Conservation (phyloP, 225 moss, liverwort and hornwort genomes). For the Marchantia polymorpha region DNA sequence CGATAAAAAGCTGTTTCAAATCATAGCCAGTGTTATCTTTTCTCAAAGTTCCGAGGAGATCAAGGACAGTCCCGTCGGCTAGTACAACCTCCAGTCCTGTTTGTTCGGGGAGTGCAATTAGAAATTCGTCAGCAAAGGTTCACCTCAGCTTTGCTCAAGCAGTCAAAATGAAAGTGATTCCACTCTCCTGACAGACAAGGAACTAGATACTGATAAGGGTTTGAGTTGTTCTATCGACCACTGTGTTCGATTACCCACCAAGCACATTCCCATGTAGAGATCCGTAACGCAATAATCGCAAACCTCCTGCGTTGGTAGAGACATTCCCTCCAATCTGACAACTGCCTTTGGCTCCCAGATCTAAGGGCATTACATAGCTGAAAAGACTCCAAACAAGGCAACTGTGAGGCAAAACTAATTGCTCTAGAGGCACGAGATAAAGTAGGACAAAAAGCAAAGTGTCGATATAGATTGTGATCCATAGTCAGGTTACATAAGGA, state of each 20-base stretch:
- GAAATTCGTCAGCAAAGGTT: neutral
- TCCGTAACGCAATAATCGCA: slow-evolving; percentile 89
- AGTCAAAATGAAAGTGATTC: neutral
- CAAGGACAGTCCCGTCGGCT: slow-evolving; percentile 79
- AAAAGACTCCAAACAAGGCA: slow-evolving; percentile 11
- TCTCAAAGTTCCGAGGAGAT: slow-evolving; percentile 68
- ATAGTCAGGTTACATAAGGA: neutral
- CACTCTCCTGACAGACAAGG: neutral
- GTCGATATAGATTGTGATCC: neutral
- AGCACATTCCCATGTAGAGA: slow-evolving; percentile 94
- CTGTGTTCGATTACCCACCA: slow-evolving; percentile 37
- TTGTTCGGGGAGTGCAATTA: neutral
- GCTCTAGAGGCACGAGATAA: neutral
- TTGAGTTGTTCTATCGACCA: neutral
- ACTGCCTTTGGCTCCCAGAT: slow-evolving; percentile 98
- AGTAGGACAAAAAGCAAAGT: neutral
- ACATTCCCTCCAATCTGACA: slow-evolving; percentile 99
- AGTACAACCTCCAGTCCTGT: slow-evolving; percentile 94
- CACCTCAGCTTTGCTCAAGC: neutral
- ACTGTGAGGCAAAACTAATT: neutral
- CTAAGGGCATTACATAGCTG: slow-evolving; percentile 92
- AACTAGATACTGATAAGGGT: neutral
- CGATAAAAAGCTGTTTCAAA: slow-evolving; percentile 95
- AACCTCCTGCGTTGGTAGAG: slow-evolving; percentile 93
- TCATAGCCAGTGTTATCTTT: slow-evolving; percentile 99